Evolutionary conservation across 2,329 filamentous ascomycete genomes (phyloP).

Genomic region (Penicillium sp.): DNA sequence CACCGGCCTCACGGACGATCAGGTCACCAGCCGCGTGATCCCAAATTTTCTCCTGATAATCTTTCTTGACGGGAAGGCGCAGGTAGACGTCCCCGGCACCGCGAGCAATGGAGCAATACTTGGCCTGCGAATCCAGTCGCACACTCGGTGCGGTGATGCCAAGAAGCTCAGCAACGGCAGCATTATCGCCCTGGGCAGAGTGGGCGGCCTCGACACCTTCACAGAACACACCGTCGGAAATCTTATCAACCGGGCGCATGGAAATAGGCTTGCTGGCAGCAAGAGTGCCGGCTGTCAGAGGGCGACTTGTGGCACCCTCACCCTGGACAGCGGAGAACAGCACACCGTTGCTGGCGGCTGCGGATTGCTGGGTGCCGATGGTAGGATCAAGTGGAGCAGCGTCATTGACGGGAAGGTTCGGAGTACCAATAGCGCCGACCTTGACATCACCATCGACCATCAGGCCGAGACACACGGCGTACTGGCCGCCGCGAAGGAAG

Average conservation of each 20-base stretch:
- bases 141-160: constrained; percentile 88
- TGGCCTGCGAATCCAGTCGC: constrained; percentile 95
- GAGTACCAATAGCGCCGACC: constrained; percentile 90
- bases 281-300: constrained; percentile 55
- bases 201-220: constrained; percentile 94
- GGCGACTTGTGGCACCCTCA: constrained; percentile 73
- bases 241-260: constrained; percentile 73
- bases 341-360: constrained; percentile 74
- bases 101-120: constrained; percentile 91
- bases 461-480: constrained; percentile 88
- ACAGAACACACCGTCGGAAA: constrained; percentile 84
- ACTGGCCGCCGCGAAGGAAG: constrained; percentile 92
- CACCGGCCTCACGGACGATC: constrained; percentile 90
- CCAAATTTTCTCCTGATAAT: constrained; percentile 99
- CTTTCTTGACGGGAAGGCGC: constrained; percentile 75
- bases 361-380: constrained; percentile 69
- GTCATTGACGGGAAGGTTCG: constrained; percentile 89
- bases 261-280: constrained; percentile 60
- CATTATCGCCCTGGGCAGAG: constrained; percentile 84
- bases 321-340: constrained; percentile 80
- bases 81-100: constrained; percentile 95
- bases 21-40: constrained; percentile 94
- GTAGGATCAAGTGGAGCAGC: constrained; percentile 64
- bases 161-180: constrained; percentile 74
- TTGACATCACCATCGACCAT: constrained; percentile 92